Evolutionary conservation across 140 eudicot species (phyloP).

Genomic region (Stevia rebaudiana): DNA sequence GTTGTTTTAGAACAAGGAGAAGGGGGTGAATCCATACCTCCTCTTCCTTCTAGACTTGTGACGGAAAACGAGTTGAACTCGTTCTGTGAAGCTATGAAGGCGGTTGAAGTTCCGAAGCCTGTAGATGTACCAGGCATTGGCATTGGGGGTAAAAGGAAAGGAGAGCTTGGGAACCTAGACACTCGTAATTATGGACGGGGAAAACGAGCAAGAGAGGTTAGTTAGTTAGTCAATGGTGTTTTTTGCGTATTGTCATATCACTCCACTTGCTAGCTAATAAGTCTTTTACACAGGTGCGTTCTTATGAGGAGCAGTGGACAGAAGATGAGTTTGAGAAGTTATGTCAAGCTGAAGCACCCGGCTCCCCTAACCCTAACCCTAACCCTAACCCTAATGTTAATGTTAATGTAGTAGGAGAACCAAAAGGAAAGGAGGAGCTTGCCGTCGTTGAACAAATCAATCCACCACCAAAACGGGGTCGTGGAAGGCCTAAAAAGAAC

Average conservation of each 20-base stretch:
- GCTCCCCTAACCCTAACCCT: conserved; percentile 47
- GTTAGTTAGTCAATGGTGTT: conserved; percentile 45
- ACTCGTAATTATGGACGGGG: conserved; percentile 96
- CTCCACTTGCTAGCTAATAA: too few relatives aligned
- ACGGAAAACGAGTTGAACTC: conserved; percentile 70
- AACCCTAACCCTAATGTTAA: conserved; percentile 31
- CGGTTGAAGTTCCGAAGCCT: conserved; percentile 47
- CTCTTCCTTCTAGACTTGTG: conserved; percentile 81
- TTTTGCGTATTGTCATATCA: background rate
- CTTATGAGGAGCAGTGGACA: conserved; percentile 99
- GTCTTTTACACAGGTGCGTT: conserved; percentile 66
- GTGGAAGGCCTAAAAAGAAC: conserved; percentile 84
- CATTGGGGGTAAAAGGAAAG: conserved; percentile 66
- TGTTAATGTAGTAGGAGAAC: too few relatives aligned
- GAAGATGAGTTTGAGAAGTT: conserved; percentile 97
- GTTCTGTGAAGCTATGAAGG: conserved; percentile 83
- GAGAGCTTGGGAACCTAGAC: conserved; percentile 74
- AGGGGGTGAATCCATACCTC: conserved; percentile 41
- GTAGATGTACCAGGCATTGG: conserved; percentile 37
- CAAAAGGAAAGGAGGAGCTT: too few relatives aligned
- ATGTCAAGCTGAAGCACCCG: conserved; percentile 76
- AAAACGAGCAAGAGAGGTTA: conserved; percentile 97
- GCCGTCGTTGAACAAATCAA: conserved; percentile 31
- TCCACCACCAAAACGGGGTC: conserved; percentile 76
- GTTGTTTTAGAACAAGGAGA: conserved; percentile 42